Conservation (phyloP, 306 rosid species). For the Dryas drummondii region DNA sequence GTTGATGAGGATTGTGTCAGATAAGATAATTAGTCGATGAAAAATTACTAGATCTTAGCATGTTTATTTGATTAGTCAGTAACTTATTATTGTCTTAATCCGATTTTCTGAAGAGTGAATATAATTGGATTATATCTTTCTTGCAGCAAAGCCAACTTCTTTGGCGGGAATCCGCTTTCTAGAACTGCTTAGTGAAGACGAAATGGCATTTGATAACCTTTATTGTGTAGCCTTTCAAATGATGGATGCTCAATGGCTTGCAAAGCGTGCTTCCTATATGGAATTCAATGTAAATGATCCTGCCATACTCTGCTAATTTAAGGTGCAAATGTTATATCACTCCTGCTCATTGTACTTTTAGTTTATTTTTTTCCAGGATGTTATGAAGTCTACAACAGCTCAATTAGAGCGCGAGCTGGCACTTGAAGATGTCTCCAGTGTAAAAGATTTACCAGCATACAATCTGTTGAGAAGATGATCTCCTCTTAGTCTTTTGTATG, state of each 20-base stretch:
- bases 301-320: background rate
- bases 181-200: constrained; percentile 68
- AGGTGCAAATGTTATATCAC: background rate
- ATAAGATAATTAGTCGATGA: background rate
- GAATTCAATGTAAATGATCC: constrained; percentile 69
- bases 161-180: constrained; percentile 61
- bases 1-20: too few relatives aligned
- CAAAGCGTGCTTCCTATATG: constrained; percentile 91
- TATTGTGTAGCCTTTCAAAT: constrained; percentile 78
- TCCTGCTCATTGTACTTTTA: background rate
- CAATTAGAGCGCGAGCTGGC: constrained; percentile 96
- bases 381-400: constrained; percentile 72
- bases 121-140: background rate
- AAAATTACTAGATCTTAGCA: background rate
- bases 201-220: constrained; percentile 82
- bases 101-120: background rate
- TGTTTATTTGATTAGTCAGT: background rate
- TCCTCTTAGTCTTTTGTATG: background rate
- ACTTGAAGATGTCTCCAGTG: constrained; percentile 68
- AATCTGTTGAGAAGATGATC: constrained; percentile 61
- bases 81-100: background rate
- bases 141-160: constrained; percentile 66
- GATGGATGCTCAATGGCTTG: constrained; percentile 99
- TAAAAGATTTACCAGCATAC: constrained; percentile 82
- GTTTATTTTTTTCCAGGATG: constrained; percentile 49